These are phyloP conservation scores for Sporothrix inflata DNA, from an alignment of 2,329 filamentous ascomycete species.

Conservation along the genomic window DNA sequence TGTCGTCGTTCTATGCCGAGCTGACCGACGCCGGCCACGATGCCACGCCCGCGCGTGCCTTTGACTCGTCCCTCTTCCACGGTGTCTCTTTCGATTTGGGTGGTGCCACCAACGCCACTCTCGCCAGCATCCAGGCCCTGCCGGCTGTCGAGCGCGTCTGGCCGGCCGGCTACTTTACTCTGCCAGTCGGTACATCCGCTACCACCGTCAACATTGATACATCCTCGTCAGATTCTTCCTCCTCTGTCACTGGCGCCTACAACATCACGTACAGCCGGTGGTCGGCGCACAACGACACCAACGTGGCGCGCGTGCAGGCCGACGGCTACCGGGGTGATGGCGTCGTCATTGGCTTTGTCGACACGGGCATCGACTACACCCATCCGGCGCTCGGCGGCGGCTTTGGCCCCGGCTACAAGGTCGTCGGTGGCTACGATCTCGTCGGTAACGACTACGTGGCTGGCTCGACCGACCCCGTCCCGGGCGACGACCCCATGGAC, in stretches of 20 bases:
- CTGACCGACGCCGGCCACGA: conserved; percentile 25
- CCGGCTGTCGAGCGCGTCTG: conserved; percentile 32
- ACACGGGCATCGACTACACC: conserved; percentile 29
- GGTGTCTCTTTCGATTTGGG: conserved; percentile 33
- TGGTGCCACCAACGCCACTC: conserved; percentile 14
- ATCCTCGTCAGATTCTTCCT: neutral
- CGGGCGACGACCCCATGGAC: conserved; percentile 21
- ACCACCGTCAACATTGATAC: neutral
- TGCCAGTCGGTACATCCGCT: neutral
- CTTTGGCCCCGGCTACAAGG: conserved; percentile 31
- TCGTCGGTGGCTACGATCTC: conserved; percentile 30
- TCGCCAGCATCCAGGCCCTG: conserved; percentile 29
- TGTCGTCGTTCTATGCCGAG: conserved; percentile 25
- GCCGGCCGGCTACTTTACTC: conserved; percentile 25
- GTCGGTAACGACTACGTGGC: conserved; percentile 25
- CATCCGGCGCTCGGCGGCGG: conserved; percentile 32
- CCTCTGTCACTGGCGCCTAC: neutral
- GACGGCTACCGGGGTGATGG: conserved; percentile 28
- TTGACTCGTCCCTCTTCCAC: conserved; percentile 31
- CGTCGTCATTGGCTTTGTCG: conserved; percentile 28
- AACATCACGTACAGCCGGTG: conserved; percentile 1
- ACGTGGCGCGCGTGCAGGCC: conserved; percentile 28
- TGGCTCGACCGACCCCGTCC: neutral
- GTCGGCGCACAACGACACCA: conserved; percentile 24
- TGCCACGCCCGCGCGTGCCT: conserved; percentile 21